These are phyloP conservation scores for Mycena alexandri DNA, from an alignment of 768 basidiomycete species.

Conservation along the genomic window DNA sequence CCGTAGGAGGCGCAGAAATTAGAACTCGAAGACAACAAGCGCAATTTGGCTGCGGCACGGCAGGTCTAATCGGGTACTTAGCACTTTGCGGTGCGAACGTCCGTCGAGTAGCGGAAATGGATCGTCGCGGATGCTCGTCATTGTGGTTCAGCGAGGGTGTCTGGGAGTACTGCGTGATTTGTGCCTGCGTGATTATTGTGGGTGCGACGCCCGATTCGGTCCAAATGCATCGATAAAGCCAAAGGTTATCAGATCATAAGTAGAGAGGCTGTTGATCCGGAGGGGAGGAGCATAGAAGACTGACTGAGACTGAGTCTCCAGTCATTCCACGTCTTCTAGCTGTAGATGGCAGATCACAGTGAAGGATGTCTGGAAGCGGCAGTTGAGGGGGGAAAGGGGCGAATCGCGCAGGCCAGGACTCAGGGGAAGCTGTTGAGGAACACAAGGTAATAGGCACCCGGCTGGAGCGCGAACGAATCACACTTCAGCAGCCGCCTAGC, in stretches of 20 bases:
- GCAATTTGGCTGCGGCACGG: background rate
- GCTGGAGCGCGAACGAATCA: too few species aligned
- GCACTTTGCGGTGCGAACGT: too few species aligned
- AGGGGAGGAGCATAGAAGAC: background rate
- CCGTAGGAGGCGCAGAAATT: background rate
- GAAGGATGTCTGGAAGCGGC: background rate
- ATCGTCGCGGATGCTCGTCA: too few species aligned
- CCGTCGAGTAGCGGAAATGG: too few species aligned
- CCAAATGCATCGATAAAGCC: background rate
- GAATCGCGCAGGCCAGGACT: too few species aligned
- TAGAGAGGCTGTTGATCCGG: background rate
- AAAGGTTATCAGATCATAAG: conserved; percentile 2
- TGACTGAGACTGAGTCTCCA: background rate
- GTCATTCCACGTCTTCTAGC: conserved; percentile 7
- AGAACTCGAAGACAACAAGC: background rate
- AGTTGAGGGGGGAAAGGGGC: too few species aligned
- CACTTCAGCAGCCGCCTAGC: too few species aligned
- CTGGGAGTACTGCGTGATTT: background rate
- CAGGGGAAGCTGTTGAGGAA: too few species aligned
- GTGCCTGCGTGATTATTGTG: background rate
- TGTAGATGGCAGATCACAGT: background rate
- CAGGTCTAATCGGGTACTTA: too few species aligned
- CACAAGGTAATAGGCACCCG: too few species aligned
- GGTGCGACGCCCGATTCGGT: background rate
- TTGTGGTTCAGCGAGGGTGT: too few species aligned